Conservation (phyloP, 169 alveolate species). For the Condylostoma magnum region DNA sequence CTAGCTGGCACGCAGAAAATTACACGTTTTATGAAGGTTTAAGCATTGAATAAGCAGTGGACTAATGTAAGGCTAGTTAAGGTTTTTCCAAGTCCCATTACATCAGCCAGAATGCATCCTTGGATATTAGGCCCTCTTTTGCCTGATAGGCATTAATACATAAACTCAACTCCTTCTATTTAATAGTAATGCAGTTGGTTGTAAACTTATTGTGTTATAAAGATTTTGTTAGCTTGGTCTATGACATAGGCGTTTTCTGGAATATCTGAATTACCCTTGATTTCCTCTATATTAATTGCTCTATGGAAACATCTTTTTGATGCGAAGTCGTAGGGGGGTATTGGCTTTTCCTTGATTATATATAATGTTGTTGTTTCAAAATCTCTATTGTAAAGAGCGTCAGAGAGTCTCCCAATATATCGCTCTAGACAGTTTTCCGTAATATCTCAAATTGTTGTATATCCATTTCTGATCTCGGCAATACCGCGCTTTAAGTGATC, state of each 20-base stretch:
- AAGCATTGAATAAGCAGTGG: background rate
- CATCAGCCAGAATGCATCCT: conserved; percentile 72
- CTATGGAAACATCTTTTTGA: too few relatives aligned
- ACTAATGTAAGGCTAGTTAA: conserved; percentile 54
- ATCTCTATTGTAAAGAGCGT: too few relatives aligned
- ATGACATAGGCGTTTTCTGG: conserved; percentile 12
- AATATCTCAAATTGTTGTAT: too few relatives aligned
- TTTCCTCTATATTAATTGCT: too few relatives aligned
- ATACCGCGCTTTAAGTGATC: too few relatives aligned
- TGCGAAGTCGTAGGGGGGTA: too few relatives aligned
- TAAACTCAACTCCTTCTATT: conserved; percentile 32
- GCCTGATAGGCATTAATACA: conserved; percentile 47
- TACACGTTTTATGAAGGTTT: conserved; percentile 59
- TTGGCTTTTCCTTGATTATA: too few relatives aligned
- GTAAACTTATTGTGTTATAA: background rate
- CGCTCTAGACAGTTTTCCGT: too few relatives aligned
- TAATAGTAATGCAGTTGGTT: conserved; percentile 22
- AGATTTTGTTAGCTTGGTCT: conserved; percentile 13
- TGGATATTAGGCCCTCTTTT: background rate
- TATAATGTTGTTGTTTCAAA: too few relatives aligned
- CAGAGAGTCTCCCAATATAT: too few relatives aligned
- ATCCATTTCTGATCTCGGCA: too few relatives aligned
- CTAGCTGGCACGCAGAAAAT: conserved; percentile 93
- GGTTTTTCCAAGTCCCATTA: conserved; percentile 74
- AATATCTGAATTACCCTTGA: too few relatives aligned